phyloP scores from a whole-genome alignment of 2,329 filamentous ascomycete genomes.

The Neocatenulostroma microsporum region DNA sequence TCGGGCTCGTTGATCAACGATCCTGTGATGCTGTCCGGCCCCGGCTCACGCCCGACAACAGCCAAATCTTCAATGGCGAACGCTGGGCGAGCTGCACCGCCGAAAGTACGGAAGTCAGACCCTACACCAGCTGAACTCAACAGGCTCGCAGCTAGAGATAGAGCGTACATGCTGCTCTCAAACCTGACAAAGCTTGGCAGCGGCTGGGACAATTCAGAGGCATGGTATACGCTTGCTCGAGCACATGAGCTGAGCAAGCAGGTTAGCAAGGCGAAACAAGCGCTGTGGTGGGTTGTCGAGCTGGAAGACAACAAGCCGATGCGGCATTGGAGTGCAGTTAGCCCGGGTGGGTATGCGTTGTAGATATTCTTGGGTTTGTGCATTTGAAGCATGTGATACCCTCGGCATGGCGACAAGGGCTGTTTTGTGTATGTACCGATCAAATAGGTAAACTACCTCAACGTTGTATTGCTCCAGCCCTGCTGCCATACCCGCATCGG shows the following conservation, averaged over 20 bases:
- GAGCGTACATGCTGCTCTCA: slow-evolving; percentile 76
- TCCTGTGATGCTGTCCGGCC: slow-evolving; percentile 4
- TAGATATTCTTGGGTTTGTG: neutral
- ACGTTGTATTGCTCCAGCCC: no score
- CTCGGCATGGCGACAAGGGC: no score
- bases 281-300: slow-evolving; percentile 96
- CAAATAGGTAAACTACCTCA: no score
- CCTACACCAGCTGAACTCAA: slow-evolving; percentile 63
- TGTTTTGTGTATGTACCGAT: no score
- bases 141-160: slow-evolving; percentile 79
- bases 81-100: slow-evolving; percentile 3
- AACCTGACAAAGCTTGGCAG: slow-evolving; percentile 74
- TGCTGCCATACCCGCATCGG: no score
- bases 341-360: slow-evolving; percentile 13
- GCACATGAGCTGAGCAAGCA: slow-evolving; percentile 85
- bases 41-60: slow-evolving; percentile 17
- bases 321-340: slow-evolving; percentile 62
- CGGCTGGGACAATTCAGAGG: slow-evolving; percentile 87
- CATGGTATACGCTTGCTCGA: slow-evolving; percentile 81
- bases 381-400: slow-evolving; percentile 6
- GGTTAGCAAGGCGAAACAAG: slow-evolving; percentile 78
- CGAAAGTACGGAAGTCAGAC: slow-evolving; percentile 11
- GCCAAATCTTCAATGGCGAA: slow-evolving; percentile 9
- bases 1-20: slow-evolving; percentile 14
- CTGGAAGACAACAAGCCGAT: slow-evolving; percentile 78